Evolutionary conservation across 2,329 filamentous ascomycete genomes (phyloP), one percentile per base, ranked within the genome.

Genomic region (Fusarium chlamydosporum): DNA sequence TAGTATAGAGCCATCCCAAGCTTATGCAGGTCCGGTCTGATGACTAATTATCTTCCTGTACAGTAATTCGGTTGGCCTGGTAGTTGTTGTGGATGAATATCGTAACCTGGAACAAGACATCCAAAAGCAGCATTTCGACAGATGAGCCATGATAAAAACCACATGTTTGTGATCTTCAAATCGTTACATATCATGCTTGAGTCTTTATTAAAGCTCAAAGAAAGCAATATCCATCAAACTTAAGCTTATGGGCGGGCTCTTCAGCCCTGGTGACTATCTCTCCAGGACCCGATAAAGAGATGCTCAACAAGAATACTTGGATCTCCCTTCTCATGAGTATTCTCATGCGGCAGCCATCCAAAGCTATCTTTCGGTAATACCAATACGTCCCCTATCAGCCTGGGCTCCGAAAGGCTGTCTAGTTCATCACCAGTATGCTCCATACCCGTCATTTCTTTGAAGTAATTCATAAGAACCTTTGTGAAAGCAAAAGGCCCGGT

Each of bases 401-500:
- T 63, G 6, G 77, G 76, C 26, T 75, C 70, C 18, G 42, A 43
- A 4, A 79, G 69, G 9, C 67, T 62, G 29, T 75, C 72, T 37
- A 79, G 51, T 20, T 79, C 76, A 29, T 77, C 56, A 2, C 72
- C 76, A 1, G 72, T 77, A 48, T 78, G 71, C 10, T 68, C 64
- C 18, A 58, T 67, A 4, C 65, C 71, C 0, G 75, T 76, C 12
- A 71, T 53, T 15, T 72, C 50, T 2, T 70, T 62, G 40, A 78
- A 75, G 53, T 77, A 74, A 20, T 76, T 70, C 68, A 78, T 76
- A 34, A 77, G 46, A 23, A 69, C 75, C 20, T 73, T 67, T 1
- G 77, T 79, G 29, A 79, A 77, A 12, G 73, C 72, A 11, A 76
- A 76, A 0, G 76, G 75, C 1, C 76, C 75, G 1, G 76, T 78